phyloP scores from a whole-genome alignment of 2,329 filamentous ascomycete species.

The Apiospora malaysiana region DNA sequence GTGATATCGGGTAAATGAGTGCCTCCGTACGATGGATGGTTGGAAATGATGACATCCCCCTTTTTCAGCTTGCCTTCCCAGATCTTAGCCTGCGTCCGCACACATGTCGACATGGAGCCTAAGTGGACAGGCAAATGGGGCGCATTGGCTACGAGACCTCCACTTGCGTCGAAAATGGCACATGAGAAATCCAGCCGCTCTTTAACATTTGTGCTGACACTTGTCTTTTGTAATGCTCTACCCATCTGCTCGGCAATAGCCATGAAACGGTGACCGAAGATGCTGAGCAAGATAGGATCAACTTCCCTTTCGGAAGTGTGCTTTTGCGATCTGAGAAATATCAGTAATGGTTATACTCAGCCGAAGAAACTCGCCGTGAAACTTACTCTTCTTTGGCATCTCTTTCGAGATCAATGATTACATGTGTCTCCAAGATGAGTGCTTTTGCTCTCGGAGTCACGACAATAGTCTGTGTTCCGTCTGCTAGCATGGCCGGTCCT shows the following conservation, averaged over 20 bases:
- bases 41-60: conserved; percentile 83
- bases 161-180: conserved; percentile 77
- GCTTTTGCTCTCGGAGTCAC: conserved; percentile 81
- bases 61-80: conserved; percentile 80
- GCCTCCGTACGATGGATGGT: conserved; percentile 83
- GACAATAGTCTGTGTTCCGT: conserved; percentile 90
- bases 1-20: conserved; percentile 87
- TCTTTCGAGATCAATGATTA: conserved; percentile 82
- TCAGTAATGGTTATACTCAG: neutral
- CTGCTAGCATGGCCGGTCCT: conserved; percentile 86
- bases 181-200: conserved; percentile 85
- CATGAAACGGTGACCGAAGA: conserved; percentile 86
- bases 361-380: fast-evolving
- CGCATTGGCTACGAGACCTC: conserved; percentile 79
- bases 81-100: conserved; percentile 77
- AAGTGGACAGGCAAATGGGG: conserved; percentile 83
- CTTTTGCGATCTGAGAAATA: conserved; percentile 29
- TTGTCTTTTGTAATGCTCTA: conserved; percentile 77
- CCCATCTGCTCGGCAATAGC: conserved; percentile 88
- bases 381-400: conserved; percentile 51
- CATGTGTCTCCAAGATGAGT: conserved; percentile 81
- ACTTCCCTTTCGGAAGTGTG: conserved; percentile 52
- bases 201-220: conserved; percentile 81
- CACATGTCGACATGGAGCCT: conserved; percentile 85
- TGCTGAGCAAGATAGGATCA: conserved; percentile 77